Evolutionary conservation across 2,329 filamentous ascomycete genomes (phyloP).

Genomic region (Rutstroemia sp.): DNA sequence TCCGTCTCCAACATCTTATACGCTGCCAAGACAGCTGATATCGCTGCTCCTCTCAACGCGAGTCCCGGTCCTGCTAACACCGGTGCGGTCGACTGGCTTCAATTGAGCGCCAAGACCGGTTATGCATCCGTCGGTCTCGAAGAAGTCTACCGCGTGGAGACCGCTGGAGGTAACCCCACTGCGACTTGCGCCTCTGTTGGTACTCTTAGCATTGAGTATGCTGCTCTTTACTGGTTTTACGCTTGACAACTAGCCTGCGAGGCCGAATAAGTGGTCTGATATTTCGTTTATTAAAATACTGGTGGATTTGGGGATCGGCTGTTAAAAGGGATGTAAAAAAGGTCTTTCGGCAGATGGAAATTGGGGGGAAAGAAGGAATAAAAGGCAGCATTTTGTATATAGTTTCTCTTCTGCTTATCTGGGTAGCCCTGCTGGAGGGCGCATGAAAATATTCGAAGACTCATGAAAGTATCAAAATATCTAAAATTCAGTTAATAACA

Average conservation of each 20-base stretch:
- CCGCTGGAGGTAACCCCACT: conserved; percentile 22
- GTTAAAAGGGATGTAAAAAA: too few relatives aligned
- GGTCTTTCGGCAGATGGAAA: too few relatives aligned
- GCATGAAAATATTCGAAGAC: too few relatives aligned
- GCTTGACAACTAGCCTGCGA: neutral
- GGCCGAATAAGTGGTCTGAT: too few relatives aligned
- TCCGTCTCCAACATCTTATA: conserved; percentile 17
- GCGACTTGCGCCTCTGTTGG: conserved; percentile 14
- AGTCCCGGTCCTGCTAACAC: conserved; percentile 19
- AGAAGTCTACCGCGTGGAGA: conserved; percentile 26
- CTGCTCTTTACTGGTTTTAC: conserved; percentile 27
- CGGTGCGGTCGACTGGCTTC: conserved; percentile 27
- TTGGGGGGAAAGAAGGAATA: too few relatives aligned
- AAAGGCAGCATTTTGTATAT: too few relatives aligned
- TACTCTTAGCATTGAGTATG: conserved; percentile 20
- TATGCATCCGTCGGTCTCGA: conserved; percentile 18
- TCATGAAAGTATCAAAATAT: too few relatives aligned
- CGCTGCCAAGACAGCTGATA: conserved; percentile 17
- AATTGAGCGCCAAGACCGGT: conserved; percentile 18
- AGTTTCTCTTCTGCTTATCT: too few relatives aligned
- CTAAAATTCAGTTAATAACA: too few relatives aligned
- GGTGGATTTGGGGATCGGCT: too few relatives aligned
- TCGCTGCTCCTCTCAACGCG: conserved; percentile 20
- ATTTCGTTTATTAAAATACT: too few relatives aligned
- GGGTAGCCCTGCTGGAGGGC: too few relatives aligned